Evolutionary conservation across 148 eudicot genomes (phyloP).

Genomic region (Vaccinium darrowii): DNA sequence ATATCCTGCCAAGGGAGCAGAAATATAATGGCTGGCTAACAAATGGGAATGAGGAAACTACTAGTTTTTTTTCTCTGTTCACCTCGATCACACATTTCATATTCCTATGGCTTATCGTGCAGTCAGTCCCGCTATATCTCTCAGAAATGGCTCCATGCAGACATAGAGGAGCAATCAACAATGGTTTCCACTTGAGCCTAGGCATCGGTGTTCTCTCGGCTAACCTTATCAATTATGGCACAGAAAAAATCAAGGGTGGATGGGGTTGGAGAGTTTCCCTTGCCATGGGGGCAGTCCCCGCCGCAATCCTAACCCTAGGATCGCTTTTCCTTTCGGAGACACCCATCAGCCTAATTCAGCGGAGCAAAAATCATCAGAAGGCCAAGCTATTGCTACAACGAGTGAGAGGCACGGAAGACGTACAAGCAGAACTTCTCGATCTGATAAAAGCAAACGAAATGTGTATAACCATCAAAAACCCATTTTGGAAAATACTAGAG

Average conservation of each 20-base stretch:
- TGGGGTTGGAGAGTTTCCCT: conserved; percentile 35
- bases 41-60: not conserved
- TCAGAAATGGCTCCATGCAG: conserved; percentile 18
- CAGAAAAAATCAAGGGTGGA: conserved; percentile 6
- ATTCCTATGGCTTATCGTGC: not conserved
- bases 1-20: not conserved
- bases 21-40: not conserved
- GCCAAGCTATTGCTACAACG: conserved; percentile 15
- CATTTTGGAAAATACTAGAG: not conserved
- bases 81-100: not conserved
- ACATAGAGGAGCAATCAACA: conserved; percentile 22
- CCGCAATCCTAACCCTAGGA: conserved; percentile 7
- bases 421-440: not conserved
- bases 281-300: conserved; percentile 24
- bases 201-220: conserved; percentile 11
- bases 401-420: conserved; percentile 7
- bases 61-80: not conserved
- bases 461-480: conserved; percentile 3
- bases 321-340: conserved; percentile 12
- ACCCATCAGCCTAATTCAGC: conserved; percentile 11
- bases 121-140: conserved; percentile 19
- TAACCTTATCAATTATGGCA: conserved; percentile 14
- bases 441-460: conserved; percentile 8
- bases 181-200: conserved; percentile 17
- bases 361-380: not conserved